Evolutionary conservation across 139 green algal genomes (phyloP), one percentile per base, ranked within the genome.

Genomic region (Limnomonas spitsbergensis): DNA sequence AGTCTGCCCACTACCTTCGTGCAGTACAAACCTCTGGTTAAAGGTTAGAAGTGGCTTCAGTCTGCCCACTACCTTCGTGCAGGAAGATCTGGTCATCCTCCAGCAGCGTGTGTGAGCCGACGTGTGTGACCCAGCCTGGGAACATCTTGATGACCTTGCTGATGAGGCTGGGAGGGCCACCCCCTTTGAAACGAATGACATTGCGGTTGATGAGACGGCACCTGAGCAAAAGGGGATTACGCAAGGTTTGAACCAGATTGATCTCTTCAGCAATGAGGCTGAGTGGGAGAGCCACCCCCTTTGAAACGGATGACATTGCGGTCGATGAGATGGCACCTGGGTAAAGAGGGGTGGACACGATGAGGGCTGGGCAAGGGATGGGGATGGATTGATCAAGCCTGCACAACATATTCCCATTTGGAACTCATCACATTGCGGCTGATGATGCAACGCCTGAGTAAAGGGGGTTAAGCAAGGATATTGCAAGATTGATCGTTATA

Each of bases 141-240:
- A 85, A 6, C 42, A 54, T 6, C 42, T 9, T 54, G 42, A 32
- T 24, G 4, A 69, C 9, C 24, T 37, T 54, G 42, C 42, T 9
- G 42, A 54, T 54, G 42, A 54, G 42, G 7, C 7, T 6, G 42
- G 7, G 26, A 4, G 67, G 67, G 32, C 32, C n/a, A n/a, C n/a
- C 47, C 31, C 47, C 47, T 3, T 31, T 4, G 6, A 82, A 81
- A 1, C 32, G 66, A 36, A 86, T 24, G n/a, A 88, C 84, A 74
- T 95, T 88, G 54, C 83, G 77, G 83, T 88, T 87, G 78, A 86
- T 81, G 42, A 86, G 73, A 7, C 81, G 82, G 78, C 82, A 84
- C 6, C 37, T 53, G 35, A n/a, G n/a, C n/a, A n/a, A n/a, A n/a
- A n/a, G n/a, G n/a, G n/a, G n/a, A n/a, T n/a, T n/a, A n/a, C n/a